Evolutionary conservation across 495 filamentous ascomycete genomes (phyloP), one percentile per base, ranked within the genome.

Genomic region (Penicillium roqueforti): DNA sequence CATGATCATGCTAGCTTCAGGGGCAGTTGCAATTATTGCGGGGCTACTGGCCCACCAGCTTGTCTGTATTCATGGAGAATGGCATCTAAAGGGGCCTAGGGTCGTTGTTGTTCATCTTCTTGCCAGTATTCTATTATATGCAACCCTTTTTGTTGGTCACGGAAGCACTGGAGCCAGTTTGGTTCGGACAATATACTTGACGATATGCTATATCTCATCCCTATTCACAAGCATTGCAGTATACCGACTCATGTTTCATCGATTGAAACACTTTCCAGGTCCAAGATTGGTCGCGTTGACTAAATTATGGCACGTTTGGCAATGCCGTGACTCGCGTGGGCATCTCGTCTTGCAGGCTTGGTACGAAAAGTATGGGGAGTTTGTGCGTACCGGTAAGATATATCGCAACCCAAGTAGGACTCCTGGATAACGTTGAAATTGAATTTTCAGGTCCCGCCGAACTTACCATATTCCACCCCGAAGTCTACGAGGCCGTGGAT

Each of bases 261-360:
- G 56, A 1, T 59, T 80, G 1, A 53, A 68, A 6, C 36, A 54
- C 11, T 78, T 76, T 43, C 71, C 70, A 1, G 77, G 76, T 0
- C 74, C 78, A 2, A 56, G 55, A n/a, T 11, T 58, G 8, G 71
- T 73, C 2, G 49, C 61, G 50, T 48, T 80, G 46, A 65, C 62
- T 3, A 79, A 76, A 40, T 60, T 79, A 6, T 62, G 64, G 67
- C 71, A 77, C 58, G 56, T 75, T 23, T 54, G 58, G 50, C 31
- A 63, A 47, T 49, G 59, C 48, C 51, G 57, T 23, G 53, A 72
- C 5, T 58, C 71, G 6, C 65, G 58, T n/a, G 68, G 71, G 9
- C 59, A 69, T 49, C 50, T 68, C 0, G 59, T 71, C 22, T 56
- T 71, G 4, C 53, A 70, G 37, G 47, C 55, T n/a, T 49, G 69